These are phyloP conservation scores for Tulasnella sp. DNA, from an alignment of 768 basidiomycete genomes.

Conservation along the genomic window DNA sequence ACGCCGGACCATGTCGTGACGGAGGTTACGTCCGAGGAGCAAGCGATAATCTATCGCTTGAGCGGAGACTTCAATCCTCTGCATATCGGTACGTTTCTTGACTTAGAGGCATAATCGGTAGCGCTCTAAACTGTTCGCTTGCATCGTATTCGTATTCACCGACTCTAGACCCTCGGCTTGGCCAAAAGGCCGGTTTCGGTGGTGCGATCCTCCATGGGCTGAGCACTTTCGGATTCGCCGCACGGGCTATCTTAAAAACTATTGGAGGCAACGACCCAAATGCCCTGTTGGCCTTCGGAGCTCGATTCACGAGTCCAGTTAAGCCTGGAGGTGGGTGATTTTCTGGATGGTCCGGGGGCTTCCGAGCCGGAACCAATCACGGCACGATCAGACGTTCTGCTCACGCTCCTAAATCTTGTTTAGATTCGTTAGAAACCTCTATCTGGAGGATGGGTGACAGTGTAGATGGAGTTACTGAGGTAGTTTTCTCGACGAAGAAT, in stretches of 20 bases:
- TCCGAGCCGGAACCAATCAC: not conserved
- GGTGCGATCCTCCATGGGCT: slow-evolving; percentile 84
- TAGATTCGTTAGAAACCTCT: slow-evolving; percentile 64
- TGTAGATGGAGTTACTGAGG: slow-evolving; percentile 54
- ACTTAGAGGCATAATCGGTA: not conserved
- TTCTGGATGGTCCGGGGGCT: not conserved
- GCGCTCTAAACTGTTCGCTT: not conserved
- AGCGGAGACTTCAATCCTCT: slow-evolving; percentile 78
- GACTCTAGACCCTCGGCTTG: slow-evolving; percentile 62
- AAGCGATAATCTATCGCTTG: slow-evolving; percentile 63
- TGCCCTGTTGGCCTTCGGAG: slow-evolving; percentile 63
- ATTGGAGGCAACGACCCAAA: slow-evolving; percentile 58
- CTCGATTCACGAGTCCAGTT: slow-evolving; percentile 77
- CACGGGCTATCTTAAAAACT: slow-evolving; percentile 64
- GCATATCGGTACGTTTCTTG: slow-evolving; percentile 56
- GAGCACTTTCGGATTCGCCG: slow-evolving; percentile 75
- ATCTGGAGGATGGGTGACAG: slow-evolving; percentile 74
- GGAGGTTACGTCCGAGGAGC: slow-evolving; percentile 58
- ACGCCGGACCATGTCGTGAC: slow-evolving; percentile 57
- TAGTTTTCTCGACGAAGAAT: slow-evolving; percentile 61
- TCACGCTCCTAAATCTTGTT: not conserved
- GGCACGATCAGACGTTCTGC: not conserved
- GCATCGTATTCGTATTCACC: not conserved
- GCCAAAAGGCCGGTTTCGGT: slow-evolving; percentile 65
- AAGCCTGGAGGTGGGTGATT: slow-evolving; percentile 59